Evolutionary conservation across 1,284 basidiomycete genomes (phyloP).

Genomic region (Ustilago xerochloae): DNA sequence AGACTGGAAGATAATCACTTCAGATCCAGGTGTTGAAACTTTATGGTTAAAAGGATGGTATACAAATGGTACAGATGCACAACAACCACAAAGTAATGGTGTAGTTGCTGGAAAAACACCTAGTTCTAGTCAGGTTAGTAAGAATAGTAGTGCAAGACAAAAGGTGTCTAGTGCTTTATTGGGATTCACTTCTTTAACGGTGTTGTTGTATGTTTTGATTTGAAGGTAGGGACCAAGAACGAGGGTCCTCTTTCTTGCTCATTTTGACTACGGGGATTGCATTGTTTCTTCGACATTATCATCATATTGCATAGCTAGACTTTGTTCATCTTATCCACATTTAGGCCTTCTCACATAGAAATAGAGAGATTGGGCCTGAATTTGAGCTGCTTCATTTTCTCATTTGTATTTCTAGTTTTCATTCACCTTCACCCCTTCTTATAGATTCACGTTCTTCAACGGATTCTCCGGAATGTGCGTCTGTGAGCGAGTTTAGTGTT

Average conservation of each 20-base stretch:
- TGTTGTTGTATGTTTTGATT: no score
- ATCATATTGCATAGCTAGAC: no score
- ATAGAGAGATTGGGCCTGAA: not conserved
- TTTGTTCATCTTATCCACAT: not conserved
- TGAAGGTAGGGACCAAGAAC: no score
- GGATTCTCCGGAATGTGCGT: no score
- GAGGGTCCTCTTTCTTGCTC: no score
- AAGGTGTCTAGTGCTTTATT: not conserved
- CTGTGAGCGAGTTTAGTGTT: no score
- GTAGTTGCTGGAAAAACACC: slow-evolving; percentile 18
- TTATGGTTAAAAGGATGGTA: slow-evolving; percentile 57
- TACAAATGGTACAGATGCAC: slow-evolving; percentile 30
- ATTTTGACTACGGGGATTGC: no score
- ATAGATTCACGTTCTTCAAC: not conserved
- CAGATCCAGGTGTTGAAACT: slow-evolving; percentile 53
- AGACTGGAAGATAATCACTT: slow-evolving; percentile 50
- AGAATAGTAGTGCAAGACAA: not conserved
- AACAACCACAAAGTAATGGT: slow-evolving; percentile 18
- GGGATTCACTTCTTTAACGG: no score
- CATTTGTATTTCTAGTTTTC: slow-evolving; percentile 2
- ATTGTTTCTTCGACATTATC: no score
- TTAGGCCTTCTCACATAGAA: not conserved
- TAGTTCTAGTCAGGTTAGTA: not conserved
- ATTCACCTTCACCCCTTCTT: not conserved
- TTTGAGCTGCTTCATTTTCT: not conserved